Percentiles rank a stretch among this genome's conserved stretches.
Evolutionary conservation across 306 rosid species (phyloP).

Genomic region (Castanea mollissima): DNA sequence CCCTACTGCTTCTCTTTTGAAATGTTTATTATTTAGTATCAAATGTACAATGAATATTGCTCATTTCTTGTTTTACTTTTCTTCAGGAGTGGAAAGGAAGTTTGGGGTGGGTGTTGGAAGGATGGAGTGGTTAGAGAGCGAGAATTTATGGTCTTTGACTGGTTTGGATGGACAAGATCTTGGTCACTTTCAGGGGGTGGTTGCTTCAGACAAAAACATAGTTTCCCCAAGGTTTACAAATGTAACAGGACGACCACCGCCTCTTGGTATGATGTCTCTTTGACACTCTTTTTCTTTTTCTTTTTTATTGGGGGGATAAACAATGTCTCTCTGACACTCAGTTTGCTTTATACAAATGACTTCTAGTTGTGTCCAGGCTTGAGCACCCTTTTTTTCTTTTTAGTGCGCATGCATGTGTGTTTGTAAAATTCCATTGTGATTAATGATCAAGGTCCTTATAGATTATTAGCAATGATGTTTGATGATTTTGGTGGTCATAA

Average conservation of each 20-base stretch:
- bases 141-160: constrained; percentile 65
- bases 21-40: constrained; percentile 16
- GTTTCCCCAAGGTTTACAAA: constrained; percentile 60
- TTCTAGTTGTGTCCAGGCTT: neutral
- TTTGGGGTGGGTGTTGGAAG: constrained; percentile 63
- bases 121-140: constrained; percentile 71
- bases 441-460: neutral
- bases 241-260: constrained; percentile 62
- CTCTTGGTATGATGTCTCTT: constrained; percentile 62
- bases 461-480: neutral
- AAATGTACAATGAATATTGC: constrained; percentile 8
- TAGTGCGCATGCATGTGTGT: too few species aligned
- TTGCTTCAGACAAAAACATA: constrained; percentile 82
- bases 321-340: neutral
- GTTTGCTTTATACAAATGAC: neutral
- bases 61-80: constrained; percentile 9
- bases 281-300: neutral
- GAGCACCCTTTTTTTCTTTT: neutral
- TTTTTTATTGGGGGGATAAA: too few species aligned
- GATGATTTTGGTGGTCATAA: neutral
- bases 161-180: constrained; percentile 67
- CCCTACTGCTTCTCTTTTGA: constrained; percentile 21
- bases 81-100: constrained; percentile 77
- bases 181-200: constrained; percentile 78
- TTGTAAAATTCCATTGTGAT: neutral